phyloP scores from a whole-genome alignment of 495 filamentous ascomycete species.

The Podospora fimiseda region DNA sequence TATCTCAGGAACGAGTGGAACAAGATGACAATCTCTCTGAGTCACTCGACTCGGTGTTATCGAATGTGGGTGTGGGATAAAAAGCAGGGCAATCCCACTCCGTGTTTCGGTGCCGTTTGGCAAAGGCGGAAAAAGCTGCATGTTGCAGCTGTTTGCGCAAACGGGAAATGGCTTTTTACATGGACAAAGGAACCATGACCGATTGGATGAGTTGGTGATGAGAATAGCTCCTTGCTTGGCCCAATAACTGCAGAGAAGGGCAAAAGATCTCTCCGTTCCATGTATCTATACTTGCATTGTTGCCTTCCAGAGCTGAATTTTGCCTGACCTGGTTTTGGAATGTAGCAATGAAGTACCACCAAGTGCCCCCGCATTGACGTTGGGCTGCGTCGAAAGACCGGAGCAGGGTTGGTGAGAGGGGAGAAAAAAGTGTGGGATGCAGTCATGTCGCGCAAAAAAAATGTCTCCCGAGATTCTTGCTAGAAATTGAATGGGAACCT shows the following conservation, averaged over 20 bases:
- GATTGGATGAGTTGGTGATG: too few species aligned
- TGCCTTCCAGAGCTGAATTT: background rate
- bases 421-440: background rate
- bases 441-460: background rate
- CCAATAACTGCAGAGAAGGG: too few species aligned
- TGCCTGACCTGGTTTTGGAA: background rate
- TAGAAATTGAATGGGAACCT: too few species aligned
- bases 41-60: constrained; percentile 20
- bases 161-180: too few species aligned
- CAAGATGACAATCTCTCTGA: constrained; percentile 4
- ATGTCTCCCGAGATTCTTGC: too few species aligned
- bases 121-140: background rate
- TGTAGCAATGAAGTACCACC: background rate
- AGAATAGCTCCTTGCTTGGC: too few species aligned
- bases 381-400: background rate
- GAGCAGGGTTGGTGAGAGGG: background rate
- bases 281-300: background rate
- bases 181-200: background rate
- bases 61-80: background rate
- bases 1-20: background rate
- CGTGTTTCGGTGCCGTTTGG: background rate
- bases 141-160: background rate
- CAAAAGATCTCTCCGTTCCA: too few species aligned
- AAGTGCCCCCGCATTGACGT: background rate
- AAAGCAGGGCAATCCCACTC: background rate